Conservation (phyloP, 345 rosid species). For the Camelina hispida region DNA sequence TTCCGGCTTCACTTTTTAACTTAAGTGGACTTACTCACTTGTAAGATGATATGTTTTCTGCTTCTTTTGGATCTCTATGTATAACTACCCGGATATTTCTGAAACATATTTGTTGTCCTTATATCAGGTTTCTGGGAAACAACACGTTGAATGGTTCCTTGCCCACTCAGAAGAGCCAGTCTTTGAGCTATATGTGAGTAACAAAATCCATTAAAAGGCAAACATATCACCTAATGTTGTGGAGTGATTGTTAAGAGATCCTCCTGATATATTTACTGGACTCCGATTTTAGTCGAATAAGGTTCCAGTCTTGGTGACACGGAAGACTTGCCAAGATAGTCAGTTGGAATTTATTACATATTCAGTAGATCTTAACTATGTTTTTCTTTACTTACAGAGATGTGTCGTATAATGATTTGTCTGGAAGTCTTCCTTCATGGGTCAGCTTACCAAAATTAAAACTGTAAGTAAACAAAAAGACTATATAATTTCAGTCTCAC, state of each 20-base stretch:
- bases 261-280: slow-evolving; percentile 3
- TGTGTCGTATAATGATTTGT: slow-evolving; percentile 72
- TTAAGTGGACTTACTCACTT: slow-evolving; percentile 48
- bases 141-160: slow-evolving; percentile 58
- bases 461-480: slow-evolving; percentile 53
- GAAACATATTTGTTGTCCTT: slow-evolving; percentile 26
- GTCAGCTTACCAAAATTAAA: slow-evolving; percentile 45
- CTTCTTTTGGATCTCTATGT: slow-evolving; percentile 12
- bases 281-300: slow-evolving; percentile 4
- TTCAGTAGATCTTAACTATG: slow-evolving; percentile 5
- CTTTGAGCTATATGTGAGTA: slow-evolving; percentile 65
- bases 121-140: slow-evolving; percentile 59
- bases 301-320: slow-evolving; percentile 25
- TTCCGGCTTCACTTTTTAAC: slow-evolving; percentile 46
- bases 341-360: background rate
- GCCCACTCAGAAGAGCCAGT: slow-evolving; percentile 53
- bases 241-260: slow-evolving; percentile 5
- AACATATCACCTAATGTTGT: background rate
- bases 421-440: slow-evolving; percentile 77
- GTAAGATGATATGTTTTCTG: slow-evolving; percentile 51
- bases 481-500: background rate
- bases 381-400: slow-evolving; percentile 55
- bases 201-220: slow-evolving; percentile 6
- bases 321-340: slow-evolving; percentile 20
- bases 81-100: background rate